phyloP scores from a whole-genome alignment of 805 yeast species.

The Barnettozyma populi region DNA sequence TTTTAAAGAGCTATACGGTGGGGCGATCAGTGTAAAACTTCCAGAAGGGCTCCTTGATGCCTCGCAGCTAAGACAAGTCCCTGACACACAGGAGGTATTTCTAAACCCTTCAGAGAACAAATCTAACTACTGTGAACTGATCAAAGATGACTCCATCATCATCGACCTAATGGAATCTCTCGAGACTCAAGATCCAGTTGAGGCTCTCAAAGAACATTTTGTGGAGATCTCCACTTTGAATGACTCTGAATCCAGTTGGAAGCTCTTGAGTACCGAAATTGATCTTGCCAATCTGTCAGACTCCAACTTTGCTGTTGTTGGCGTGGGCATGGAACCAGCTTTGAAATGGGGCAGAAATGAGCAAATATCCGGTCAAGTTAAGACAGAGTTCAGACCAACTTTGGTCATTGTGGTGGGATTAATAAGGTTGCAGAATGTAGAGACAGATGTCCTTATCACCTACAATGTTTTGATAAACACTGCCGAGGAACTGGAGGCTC shows the following conservation, averaged over 20 bases:
- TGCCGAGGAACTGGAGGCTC: slow-evolving; percentile 24
- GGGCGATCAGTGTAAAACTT: slow-evolving; percentile 58
- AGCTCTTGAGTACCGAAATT: slow-evolving; percentile 17
- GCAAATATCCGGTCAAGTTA: slow-evolving; percentile 8
- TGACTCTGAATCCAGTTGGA: slow-evolving; percentile 30
- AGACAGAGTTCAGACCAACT: slow-evolving; percentile 25
- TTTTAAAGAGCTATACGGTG: slow-evolving; percentile 62
- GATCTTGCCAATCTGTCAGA: slow-evolving; percentile 1
- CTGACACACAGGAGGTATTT: slow-evolving; percentile 92
- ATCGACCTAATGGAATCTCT: slow-evolving; percentile 58
- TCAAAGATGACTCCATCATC: slow-evolving; percentile 51
- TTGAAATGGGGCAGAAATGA: slow-evolving; percentile 47
- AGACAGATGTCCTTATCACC: slow-evolving; percentile 58
- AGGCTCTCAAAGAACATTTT: slow-evolving; percentile 48
- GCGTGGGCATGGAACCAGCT: slow-evolving; percentile 38
- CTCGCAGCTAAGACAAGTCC: slow-evolving; percentile 71
- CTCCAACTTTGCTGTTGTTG: slow-evolving; percentile 19
- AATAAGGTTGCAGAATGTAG: slow-evolving; percentile 43
- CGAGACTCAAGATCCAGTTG: slow-evolving; percentile 30
- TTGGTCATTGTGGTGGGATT: slow-evolving; percentile 53
- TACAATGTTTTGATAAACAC: slow-evolving; percentile 50
- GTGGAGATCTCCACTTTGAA: slow-evolving; percentile 47
- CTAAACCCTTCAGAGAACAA: slow-evolving; percentile 37
- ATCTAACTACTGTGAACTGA: slow-evolving; percentile 29
- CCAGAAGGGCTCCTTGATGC: slow-evolving; percentile 71